Base-by-base conservation (phyloP, 306 rosid species). In the Inga laurina region DNA sequence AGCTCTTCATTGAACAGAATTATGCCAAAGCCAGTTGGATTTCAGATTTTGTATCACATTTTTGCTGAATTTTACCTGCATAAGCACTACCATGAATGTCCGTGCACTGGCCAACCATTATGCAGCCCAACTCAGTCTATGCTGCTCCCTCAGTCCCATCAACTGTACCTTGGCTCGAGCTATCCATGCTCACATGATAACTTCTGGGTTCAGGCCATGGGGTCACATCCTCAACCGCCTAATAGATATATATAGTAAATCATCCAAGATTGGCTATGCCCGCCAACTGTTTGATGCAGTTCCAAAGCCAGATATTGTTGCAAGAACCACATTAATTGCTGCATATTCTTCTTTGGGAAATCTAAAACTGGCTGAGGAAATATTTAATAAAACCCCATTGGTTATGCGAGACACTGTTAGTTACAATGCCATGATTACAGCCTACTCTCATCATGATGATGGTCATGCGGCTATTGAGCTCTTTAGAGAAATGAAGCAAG, bases 191-290 rank as follows among this genome's bases (percentile, higher is more conserved):
- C 89, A 88, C 80, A 88, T 88, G 74, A 51, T 90, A 34, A 81
- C 88, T 76, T 88, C 88, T 61, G 92, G 93, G 49, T 90, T 88
- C 91, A 86, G 43, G 21, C 90, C 93, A 30, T 81, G 85, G 72
- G 82, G 84, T 24, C 83, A 85, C 89, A 77, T 91, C 85, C 84
- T 89, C 83, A 91, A 91, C 83, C 90, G 95, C 52, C 87, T 91
- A 66, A 85, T 90, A 4, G 82, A 85, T 41, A 9, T 70, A 0
- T 91, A 91, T 61, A 80, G 95, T 41, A 91, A 91, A 77, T 90
- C 91, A 32, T 87, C 87, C 11, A 88, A 90, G 66, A 71, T 92
- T 10, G 18, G 18, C 1, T 43, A 71, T 44, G 75, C 52, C 34
- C 75, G 45, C 35, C 54, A 71, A 22, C 35, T 71, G 19, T 71